Evolutionary conservation across 768 basidiomycete species (phyloP).

Genomic region (Chlorophyllum brunneum): DNA sequence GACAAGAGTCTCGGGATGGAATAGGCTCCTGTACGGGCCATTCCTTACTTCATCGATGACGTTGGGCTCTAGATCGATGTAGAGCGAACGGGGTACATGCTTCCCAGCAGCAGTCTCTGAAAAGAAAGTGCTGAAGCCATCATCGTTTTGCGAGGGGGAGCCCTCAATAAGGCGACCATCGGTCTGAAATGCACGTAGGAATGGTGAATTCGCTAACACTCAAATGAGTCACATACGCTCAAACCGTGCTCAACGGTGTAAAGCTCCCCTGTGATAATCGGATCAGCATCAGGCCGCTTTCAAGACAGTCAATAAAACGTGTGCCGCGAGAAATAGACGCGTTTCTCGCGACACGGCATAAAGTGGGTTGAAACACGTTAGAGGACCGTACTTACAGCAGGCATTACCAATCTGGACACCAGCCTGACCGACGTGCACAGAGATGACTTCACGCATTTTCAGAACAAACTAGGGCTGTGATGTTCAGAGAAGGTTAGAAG

Average conservation of each 20-base stretch:
- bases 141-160: slow-evolving; percentile 71
- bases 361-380: slow-evolving; percentile 7
- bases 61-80: slow-evolving; percentile 96
- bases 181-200: slow-evolving; percentile 52
- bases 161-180: slow-evolving; percentile 88
- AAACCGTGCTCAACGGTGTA: slow-evolving; percentile 99
- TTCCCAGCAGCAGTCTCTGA: slow-evolving; percentile 96
- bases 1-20: slow-evolving; percentile 98
- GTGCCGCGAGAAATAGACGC: slow-evolving; percentile 27
- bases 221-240: slow-evolving; percentile 59
- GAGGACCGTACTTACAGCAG: slow-evolving; percentile 72
- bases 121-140: slow-evolving; percentile 99
- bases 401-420: slow-evolving; percentile 98
- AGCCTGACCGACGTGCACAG: slow-evolving; percentile 97
- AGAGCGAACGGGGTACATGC: slow-evolving; percentile 95
- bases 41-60: slow-evolving; percentile 97
- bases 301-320: slow-evolving; percentile 13
- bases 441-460: slow-evolving; percentile 94
- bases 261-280: slow-evolving; percentile 76
- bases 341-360: slow-evolving; percentile 24
- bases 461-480: slow-evolving; percentile 19
- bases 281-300: slow-evolving; percentile 36
- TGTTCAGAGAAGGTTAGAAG: slow-evolving; percentile 18
- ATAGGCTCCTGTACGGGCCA: slow-evolving; percentile 93
- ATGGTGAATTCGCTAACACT: slow-evolving; percentile 9